A percentile compares a stretch with the other conserved stretches of the same genome.
Conservation (phyloP, 495 filamentous ascomycete species). For the Aspergillus leporis region DNA sequence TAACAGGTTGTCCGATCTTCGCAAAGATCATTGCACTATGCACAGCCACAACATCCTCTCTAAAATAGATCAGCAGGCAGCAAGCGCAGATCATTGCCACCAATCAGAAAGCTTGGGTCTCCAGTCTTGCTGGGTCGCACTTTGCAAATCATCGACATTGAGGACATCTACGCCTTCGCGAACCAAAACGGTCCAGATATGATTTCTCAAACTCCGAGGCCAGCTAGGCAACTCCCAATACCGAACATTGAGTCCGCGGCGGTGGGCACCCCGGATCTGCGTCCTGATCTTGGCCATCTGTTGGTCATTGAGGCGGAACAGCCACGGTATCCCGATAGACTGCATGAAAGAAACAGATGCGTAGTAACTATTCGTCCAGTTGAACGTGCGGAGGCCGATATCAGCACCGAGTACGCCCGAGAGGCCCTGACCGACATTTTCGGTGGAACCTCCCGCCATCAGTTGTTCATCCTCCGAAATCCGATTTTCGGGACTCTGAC, state of each 20-base stretch:
- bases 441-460: conserved; percentile 1
- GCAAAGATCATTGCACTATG: background rate
- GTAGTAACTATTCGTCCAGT: conserved; percentile 49
- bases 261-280: conserved; percentile 69
- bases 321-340: conserved; percentile 43
- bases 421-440: conserved; percentile 37
- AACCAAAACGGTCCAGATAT: conserved; percentile 72
- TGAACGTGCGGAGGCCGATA: conserved; percentile 42
- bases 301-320: conserved; percentile 37
- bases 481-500: background rate
- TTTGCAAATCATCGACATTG: conserved; percentile 76
- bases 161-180: conserved; percentile 72
- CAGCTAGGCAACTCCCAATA: conserved; percentile 82
- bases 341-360: conserved; percentile 46
- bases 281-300: conserved; percentile 63
- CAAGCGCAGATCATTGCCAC: conserved; percentile 28
- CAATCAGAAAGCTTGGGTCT: conserved; percentile 38
- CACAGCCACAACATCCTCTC: background rate
- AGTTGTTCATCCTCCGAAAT: background rate
- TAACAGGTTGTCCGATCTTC: background rate
- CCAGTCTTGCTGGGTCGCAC: conserved; percentile 51
- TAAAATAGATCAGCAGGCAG: background rate
- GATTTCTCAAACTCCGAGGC: conserved; percentile 72
- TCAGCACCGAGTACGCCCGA: conserved; percentile 33
- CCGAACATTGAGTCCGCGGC: conserved; percentile 66